Evolutionary conservation across 2,329 filamentous ascomycete genomes (phyloP).

Genomic region (Chalara sp.): DNA sequence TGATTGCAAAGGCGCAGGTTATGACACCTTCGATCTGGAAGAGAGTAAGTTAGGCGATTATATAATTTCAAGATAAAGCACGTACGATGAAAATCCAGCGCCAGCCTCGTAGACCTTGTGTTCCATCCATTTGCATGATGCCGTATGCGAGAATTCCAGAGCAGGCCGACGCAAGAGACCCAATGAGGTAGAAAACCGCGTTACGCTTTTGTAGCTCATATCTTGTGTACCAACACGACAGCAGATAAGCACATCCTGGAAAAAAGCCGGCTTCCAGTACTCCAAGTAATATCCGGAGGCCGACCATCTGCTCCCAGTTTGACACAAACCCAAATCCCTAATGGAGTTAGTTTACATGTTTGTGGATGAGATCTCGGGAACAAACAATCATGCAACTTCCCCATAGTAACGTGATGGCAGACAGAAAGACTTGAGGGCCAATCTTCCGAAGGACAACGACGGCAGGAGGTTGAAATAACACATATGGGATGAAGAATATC

Average conservation of each 20-base stretch:
- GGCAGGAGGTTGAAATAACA: constrained; percentile 64
- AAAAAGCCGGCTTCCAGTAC: constrained; percentile 18
- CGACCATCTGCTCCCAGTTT: constrained; percentile 26
- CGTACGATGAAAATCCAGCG: constrained; percentile 43
- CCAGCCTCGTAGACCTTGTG: constrained; percentile 15
- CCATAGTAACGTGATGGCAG: constrained; percentile 39
- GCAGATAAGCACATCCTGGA: constrained; percentile 32
- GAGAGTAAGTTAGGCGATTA: not conserved
- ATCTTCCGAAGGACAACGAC: constrained; percentile 62
- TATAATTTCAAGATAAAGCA: constrained; percentile 17
- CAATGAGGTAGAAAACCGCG: constrained; percentile 62
- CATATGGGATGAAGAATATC: constrained; percentile 69
- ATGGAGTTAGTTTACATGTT: not conserved
- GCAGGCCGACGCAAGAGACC: constrained; percentile 59
- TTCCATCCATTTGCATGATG: constrained; percentile 38
- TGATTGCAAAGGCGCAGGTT: constrained; percentile 44
- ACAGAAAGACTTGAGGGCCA: constrained; percentile 52
- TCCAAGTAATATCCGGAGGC: constrained; percentile 25
- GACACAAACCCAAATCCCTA: constrained; percentile 25
- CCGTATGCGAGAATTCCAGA: constrained; percentile 65
- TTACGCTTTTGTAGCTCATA: constrained; percentile 66
- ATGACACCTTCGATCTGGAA: constrained; percentile 42
- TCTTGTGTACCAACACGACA: constrained; percentile 33
- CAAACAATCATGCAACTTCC: constrained; percentile 35
- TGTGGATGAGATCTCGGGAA: not conserved